These are phyloP conservation scores for Narthecium ossifragum DNA, from an alignment of 106 monocot species.

Conservation along the genomic window DNA sequence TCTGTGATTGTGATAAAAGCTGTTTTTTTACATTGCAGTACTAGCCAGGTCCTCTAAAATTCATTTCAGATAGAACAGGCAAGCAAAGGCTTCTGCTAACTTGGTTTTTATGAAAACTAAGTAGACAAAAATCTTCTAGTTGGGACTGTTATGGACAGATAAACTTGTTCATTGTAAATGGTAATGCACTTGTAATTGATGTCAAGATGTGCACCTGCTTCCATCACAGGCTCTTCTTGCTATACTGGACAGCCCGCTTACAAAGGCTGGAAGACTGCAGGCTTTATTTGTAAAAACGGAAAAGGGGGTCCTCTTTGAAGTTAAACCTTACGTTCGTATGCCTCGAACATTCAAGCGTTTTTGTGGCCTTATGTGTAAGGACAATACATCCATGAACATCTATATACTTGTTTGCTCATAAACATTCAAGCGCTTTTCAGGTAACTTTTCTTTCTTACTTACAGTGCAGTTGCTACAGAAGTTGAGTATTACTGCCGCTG, in stretches of 20 bases:
- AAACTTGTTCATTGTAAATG: no score
- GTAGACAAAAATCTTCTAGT: no score
- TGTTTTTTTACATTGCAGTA: no score
- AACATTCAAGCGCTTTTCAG: background rate
- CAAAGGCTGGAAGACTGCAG: constrained; percentile 84
- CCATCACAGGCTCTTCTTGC: constrained; percentile 71
- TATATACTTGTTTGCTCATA: background rate
- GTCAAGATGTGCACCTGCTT: background rate
- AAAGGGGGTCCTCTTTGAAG: constrained; percentile 82
- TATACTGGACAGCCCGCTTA: constrained; percentile 90
- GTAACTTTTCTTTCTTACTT: constrained; percentile 2
- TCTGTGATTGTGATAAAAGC: no score
- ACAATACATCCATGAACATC: background rate
- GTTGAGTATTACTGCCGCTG: constrained; percentile 70
- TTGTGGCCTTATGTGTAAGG: constrained; percentile 94
- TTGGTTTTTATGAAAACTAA: no score
- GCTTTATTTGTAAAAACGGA: constrained; percentile 85
- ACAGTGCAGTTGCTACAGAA: constrained; percentile 71
- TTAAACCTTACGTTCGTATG: constrained; percentile 91
- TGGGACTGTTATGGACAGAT: no score
- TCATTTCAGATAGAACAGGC: background rate
- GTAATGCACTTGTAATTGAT: background rate
- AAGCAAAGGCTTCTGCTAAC: background rate
- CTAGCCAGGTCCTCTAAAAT: no score
- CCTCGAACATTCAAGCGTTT: constrained; percentile 93